These are phyloP conservation scores for Ceratobasidium sp. DNA, from an alignment of 1,284 basidiomycete species.

Conservation along the genomic window DNA sequence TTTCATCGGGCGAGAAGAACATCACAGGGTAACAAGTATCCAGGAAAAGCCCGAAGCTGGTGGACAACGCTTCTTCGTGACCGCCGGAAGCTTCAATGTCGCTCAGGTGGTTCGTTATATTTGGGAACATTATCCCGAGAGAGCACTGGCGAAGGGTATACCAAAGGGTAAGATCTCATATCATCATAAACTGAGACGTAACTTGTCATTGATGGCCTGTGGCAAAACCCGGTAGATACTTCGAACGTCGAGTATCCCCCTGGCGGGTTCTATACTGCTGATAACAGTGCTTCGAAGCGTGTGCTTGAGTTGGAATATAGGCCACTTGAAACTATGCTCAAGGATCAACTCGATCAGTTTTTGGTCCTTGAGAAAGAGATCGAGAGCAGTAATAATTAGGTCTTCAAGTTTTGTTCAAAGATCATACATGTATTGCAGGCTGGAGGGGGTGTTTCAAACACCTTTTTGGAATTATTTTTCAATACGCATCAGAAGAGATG, in stretches of 20 bases:
- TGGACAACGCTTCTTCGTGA: slow-evolving; percentile 40
- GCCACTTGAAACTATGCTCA: slow-evolving; percentile 7
- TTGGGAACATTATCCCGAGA: slow-evolving; percentile 46
- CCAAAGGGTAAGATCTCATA: slow-evolving; percentile 29
- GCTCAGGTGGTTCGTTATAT: slow-evolving; percentile 38
- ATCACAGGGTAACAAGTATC: background rate
- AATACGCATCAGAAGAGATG: no score
- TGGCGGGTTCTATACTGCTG: background rate
- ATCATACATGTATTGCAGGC: no score
- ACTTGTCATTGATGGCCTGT: no score
- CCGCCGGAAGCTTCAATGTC: slow-evolving; percentile 44
- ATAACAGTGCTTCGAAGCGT: slow-evolving; percentile 14
- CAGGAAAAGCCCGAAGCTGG: slow-evolving; percentile 40
- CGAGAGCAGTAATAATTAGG: no score
- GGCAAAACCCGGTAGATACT: background rate
- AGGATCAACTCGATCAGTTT: slow-evolving; percentile 20
- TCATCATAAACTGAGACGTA: no score
- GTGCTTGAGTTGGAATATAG: background rate
- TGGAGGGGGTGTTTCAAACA: no score
- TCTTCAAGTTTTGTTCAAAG: no score
- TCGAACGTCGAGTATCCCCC: background rate
- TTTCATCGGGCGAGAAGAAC: no score
- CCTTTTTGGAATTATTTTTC: no score
- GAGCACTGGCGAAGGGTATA: slow-evolving; percentile 36
- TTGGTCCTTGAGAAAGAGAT: slow-evolving; percentile 5